Conservation (phyloP, 1,284 basidiomycete genomes). For the Takashimella tepidaria region DNA sequence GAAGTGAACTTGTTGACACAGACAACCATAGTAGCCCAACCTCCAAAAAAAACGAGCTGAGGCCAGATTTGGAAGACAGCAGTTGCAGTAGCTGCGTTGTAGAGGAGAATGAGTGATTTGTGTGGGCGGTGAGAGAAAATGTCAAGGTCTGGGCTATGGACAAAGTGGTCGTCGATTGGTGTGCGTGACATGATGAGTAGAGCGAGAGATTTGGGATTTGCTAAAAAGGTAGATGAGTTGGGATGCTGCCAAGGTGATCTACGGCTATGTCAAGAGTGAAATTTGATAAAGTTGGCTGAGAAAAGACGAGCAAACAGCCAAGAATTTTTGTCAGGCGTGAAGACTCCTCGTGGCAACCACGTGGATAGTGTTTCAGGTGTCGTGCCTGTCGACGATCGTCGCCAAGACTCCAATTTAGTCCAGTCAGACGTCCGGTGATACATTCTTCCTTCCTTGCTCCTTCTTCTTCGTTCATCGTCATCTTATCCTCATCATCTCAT, state of each 20-base stretch:
- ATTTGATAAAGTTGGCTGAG: not conserved
- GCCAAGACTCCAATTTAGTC: not conserved
- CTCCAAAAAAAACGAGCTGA: conserved; percentile 36
- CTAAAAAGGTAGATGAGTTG: not conserved
- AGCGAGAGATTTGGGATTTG: not conserved
- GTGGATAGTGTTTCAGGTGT: not conserved
- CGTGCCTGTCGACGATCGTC: not conserved
- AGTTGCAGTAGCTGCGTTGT: conserved; percentile 33
- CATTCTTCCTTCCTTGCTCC: no score
- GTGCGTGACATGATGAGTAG: conserved; percentile 17
- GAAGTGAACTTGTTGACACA: conserved; percentile 32
- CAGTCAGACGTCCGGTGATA: not conserved
- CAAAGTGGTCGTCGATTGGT: conserved; percentile 21
- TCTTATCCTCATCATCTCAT: not conserved
- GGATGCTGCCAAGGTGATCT: not conserved
- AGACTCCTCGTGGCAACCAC: not conserved
- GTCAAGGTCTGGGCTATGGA: conserved; percentile 19
- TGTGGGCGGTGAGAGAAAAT: conserved; percentile 28
- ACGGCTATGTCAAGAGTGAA: no score
- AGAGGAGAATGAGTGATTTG: conserved; percentile 20
- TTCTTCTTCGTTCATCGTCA: no score
- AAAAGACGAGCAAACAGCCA: not conserved
- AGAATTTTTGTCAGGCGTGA: not conserved
- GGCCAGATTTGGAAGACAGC: conserved; percentile 38
- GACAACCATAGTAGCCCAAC: conserved; percentile 35